Conservation (phyloP, 225 moss, liverwort and hornwort genomes). For the Bryoerythrophyllum caledonicum region DNA sequence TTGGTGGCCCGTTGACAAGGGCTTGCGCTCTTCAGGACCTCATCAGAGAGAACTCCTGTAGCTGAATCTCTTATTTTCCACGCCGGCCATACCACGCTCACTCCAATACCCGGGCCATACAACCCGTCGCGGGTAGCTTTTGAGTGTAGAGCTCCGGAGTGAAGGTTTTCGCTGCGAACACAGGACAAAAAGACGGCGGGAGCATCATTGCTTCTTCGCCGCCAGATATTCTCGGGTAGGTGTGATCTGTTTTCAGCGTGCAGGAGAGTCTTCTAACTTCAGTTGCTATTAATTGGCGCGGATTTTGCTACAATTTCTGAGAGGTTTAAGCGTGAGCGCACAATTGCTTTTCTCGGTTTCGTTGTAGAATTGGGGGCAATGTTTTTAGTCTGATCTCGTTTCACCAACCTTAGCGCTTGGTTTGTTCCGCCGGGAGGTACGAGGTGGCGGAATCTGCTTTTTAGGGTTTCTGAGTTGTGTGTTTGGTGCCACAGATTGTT, state of each 20-base stretch:
- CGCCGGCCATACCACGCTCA: too few species aligned
- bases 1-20: neutral
- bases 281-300: neutral
- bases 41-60: neutral
- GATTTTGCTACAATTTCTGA: neutral
- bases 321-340: neutral
- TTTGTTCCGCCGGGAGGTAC: neutral
- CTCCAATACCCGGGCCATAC: constrained; percentile 1
- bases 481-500: neutral
- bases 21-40: neutral
- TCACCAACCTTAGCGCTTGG: neutral
- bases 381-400: neutral
- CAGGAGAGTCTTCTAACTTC: too few species aligned
- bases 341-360: neutral
- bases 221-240: neutral
- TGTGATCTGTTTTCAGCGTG: neutral
- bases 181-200: neutral
- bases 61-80: neutral
- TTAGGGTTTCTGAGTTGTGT: neutral
- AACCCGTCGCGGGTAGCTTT: neutral
- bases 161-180: too few species aligned
- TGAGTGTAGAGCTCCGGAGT: too few species aligned
- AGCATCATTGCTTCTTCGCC: neutral
- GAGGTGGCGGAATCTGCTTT: neutral
- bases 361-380: neutral